Percentiles rank a stretch among this genome's conserved stretches.
phyloP scores from a whole-genome alignment of 129 eudicot species.

The Solidago caesia region DNA sequence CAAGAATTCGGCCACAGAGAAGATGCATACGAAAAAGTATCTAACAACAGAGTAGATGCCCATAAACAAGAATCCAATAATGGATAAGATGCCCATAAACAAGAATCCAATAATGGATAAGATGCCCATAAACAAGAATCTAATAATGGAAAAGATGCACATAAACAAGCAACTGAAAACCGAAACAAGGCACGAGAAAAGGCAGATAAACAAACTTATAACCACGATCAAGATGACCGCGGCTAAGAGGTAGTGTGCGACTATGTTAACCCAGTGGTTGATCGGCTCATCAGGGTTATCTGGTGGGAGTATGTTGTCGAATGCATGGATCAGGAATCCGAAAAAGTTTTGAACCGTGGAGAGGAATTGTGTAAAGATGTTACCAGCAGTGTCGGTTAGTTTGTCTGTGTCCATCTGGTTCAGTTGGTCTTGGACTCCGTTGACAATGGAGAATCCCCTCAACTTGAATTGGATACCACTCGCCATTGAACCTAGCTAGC shows the following conservation, averaged over 20 bases:
- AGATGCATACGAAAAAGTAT: neutral
- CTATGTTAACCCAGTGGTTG: neutral
- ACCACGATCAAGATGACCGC: neutral
- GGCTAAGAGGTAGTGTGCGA: neutral
- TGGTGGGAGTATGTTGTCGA: neutral
- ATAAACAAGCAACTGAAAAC: neutral
- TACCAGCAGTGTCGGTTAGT: neutral
- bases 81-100: neutral
- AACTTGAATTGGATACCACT: no score
- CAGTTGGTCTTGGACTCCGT: no score
- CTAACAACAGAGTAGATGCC: neutral
- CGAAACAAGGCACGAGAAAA: neutral
- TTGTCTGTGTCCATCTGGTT: no score
- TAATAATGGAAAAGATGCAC: neutral
- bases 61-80: no score
- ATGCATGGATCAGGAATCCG: no score
- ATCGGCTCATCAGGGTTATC: neutral
- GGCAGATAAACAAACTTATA: neutral
- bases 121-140: neutral
- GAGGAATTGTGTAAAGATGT: no score
- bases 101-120: neutral
- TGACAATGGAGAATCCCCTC: no score
- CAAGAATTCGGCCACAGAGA: neutral
- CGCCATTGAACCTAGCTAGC: no score
- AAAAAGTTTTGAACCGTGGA: no score